Conservation (phyloP, 257 asterid species). For the Solanum peruvianum region DNA sequence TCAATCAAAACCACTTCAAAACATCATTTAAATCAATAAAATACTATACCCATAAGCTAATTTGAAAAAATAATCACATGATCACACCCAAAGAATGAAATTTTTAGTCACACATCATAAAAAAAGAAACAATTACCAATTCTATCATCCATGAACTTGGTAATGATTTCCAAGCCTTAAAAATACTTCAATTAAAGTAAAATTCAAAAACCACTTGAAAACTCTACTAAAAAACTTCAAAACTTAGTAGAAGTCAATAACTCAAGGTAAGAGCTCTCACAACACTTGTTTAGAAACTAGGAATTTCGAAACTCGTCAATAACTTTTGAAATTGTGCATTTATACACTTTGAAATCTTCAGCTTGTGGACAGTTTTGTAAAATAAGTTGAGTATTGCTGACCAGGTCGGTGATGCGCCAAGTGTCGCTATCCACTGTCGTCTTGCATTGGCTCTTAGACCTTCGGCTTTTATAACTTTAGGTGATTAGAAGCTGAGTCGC, state of each 20-base stretch:
- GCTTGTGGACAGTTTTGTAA: neutral
- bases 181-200: neutral
- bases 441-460: neutral
- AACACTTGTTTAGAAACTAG: neutral
- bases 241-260: neutral
- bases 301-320: neutral
- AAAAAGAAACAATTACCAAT: no score
- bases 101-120: neutral
- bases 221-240: neutral
- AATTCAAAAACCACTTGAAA: no score
- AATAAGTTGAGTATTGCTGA: neutral
- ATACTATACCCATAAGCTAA: neutral
- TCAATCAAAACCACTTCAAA: neutral
- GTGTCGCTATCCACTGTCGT: neutral
- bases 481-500: neutral
- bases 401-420: neutral
- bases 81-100: neutral
- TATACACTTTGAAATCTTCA: no score
- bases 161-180: neutral
- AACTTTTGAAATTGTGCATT: neutral
- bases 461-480: neutral
- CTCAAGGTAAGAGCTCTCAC: neutral
- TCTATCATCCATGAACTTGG: neutral
- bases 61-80: no score
- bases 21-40: neutral